Evolutionary conservation across 371 early-diverging fungal genomes (phyloP).

Genomic region (Synchytrium microbalum): DNA sequence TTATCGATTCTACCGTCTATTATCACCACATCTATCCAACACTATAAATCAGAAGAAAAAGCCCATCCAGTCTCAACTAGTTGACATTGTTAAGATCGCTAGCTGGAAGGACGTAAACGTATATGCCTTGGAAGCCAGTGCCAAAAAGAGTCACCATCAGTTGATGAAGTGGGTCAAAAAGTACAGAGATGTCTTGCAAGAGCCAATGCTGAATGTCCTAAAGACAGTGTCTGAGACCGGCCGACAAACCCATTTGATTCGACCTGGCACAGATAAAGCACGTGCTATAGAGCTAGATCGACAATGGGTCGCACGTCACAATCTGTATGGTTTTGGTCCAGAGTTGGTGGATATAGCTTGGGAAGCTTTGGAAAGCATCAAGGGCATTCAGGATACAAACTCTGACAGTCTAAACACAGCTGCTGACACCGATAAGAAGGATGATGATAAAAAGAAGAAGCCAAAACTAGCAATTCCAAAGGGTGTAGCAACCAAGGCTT

Average conservation of each 20-base stretch:
- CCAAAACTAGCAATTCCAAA: not conserved
- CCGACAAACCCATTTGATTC: constrained; percentile 71
- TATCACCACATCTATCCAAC: constrained; percentile 44
- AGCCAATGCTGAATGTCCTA: constrained; percentile 7
- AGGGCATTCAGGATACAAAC: not conserved
- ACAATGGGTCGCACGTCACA: not conserved
- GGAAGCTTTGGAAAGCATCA: not conserved
- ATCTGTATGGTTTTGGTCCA: not conserved
- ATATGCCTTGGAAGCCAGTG: constrained; percentile 83
- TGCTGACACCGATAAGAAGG: not conserved
- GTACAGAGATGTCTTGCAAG: constrained; percentile 61
- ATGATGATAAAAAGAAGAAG: not conserved
- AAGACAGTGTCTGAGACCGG: constrained; percentile 30
- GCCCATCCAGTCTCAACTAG: constrained; percentile 80
- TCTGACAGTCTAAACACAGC: too few species aligned
- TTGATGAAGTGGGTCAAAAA: constrained; percentile 82
- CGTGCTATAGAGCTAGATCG: constrained; percentile 6
- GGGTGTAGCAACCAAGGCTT: not conserved
- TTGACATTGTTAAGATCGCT: constrained; percentile 89
- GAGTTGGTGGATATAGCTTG: not conserved
- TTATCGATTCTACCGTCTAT: constrained; percentile 68
- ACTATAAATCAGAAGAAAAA: constrained; percentile 52
- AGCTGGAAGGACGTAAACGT: constrained; percentile 96
- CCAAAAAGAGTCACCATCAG: constrained; percentile 82
- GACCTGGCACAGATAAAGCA: constrained; percentile 11